These are phyloP conservation scores for Ophiostoma sp. DNA, from an alignment of 2,329 filamentous ascomycete genomes.

Conservation along the genomic window DNA sequence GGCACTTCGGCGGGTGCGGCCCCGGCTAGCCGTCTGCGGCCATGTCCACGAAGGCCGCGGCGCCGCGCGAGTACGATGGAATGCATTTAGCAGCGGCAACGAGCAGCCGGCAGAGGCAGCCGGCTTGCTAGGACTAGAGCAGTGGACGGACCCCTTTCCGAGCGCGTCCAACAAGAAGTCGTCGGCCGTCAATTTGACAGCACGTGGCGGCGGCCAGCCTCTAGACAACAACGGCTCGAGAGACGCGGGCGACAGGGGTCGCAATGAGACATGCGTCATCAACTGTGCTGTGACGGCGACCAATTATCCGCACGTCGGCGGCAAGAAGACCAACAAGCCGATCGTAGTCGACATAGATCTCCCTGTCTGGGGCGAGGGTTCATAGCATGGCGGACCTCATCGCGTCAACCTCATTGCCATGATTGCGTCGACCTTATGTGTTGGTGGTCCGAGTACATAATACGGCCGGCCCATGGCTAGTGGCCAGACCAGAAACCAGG, in stretches of 20 bases:
- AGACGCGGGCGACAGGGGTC: constrained; percentile 30
- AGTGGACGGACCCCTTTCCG: constrained; percentile 56
- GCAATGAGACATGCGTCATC: constrained; percentile 68
- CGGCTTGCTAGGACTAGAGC: constrained; percentile 29
- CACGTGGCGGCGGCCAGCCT: constrained; percentile 35
- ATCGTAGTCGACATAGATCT: constrained; percentile 79
- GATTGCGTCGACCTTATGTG: too few species aligned
- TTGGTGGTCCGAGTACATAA: too few species aligned
- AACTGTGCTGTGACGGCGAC: constrained; percentile 72
- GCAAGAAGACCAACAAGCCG: constrained; percentile 67
- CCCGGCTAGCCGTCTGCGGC: constrained; percentile 62
- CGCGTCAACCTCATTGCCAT: too few species aligned
- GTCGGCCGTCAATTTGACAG: constrained; percentile 57
- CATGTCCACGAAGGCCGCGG: constrained; percentile 67
- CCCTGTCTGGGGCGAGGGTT: too few species aligned
- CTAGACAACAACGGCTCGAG: background rate
- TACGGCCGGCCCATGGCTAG: too few species aligned
- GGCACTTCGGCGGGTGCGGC: constrained; percentile 55
- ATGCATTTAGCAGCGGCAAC: background rate
- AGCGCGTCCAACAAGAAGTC: constrained; percentile 50
- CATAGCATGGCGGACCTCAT: too few species aligned
- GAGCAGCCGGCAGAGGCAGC: constrained; percentile 37
- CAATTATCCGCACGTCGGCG: constrained; percentile 56
- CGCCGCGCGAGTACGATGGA: constrained; percentile 42
- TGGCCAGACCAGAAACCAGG: too few species aligned